phyloP scores from a whole-genome alignment of 164 flowering plant genomes.

The Berberis vulgaris region DNA sequence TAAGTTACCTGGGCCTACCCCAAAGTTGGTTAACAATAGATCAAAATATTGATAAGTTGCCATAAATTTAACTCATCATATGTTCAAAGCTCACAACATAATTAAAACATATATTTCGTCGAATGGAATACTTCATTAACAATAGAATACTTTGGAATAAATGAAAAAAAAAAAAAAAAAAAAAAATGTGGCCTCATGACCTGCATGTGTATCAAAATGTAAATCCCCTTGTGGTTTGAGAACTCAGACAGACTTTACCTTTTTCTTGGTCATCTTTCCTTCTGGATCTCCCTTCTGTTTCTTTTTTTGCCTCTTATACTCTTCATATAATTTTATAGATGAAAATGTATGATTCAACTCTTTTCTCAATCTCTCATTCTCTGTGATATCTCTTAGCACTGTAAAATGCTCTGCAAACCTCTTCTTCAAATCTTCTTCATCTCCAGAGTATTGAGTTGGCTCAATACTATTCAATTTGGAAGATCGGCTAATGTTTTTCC shows the following conservation, averaged over 20 bases:
- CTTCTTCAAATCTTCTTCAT: constrained; percentile 40
- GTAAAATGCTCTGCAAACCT: constrained; percentile 53
- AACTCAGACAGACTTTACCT: neutral
- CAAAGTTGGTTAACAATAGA: too few species aligned
- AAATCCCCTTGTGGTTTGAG: neutral
- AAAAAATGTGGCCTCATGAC: neutral
- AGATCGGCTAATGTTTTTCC: constrained; percentile 28
- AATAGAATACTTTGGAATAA: neutral
- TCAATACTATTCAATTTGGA: constrained; percentile 2
- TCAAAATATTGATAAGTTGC: too few species aligned
- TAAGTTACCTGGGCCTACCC: too few species aligned
- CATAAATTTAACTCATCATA: too few species aligned
- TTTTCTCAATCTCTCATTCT: constrained; percentile 51
- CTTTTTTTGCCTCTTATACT: constrained; percentile 47
- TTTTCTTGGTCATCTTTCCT: neutral
- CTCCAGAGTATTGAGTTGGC: constrained; percentile 3
- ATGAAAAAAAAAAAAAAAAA: neutral
- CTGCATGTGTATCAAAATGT: neutral
- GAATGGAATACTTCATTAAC: too few species aligned
- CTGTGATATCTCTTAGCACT: constrained; percentile 45
- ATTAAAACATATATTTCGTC: too few species aligned
- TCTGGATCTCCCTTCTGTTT: constrained; percentile 4
- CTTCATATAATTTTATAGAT: constrained; percentile 38
- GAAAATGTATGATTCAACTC: constrained; percentile 36
- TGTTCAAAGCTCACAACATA: too few species aligned